phyloP scores from a whole-genome alignment of 148 eudicot species.

The Heliosperma pusillum region DNA sequence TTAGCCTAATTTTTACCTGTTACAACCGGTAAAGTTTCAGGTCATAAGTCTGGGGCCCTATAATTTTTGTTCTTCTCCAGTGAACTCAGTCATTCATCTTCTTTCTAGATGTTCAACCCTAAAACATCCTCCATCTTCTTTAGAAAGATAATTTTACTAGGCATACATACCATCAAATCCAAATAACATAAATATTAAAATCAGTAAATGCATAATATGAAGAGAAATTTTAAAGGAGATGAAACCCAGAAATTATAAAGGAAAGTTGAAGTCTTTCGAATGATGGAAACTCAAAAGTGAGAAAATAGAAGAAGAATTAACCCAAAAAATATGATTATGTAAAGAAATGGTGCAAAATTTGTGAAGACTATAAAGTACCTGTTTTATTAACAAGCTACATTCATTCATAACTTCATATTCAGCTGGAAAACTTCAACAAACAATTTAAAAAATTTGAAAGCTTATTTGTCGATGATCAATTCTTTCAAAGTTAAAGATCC shows the following conservation, averaged over 20 bases:
- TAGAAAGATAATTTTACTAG: too few species aligned
- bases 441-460: not conserved
- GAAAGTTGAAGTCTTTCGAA: not conserved
- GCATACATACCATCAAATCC: conserved; percentile 17
- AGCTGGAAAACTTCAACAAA: conserved; percentile 17
- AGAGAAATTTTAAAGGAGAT: not conserved
- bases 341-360: too few species aligned
- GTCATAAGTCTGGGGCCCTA: too few species aligned
- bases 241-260: not conserved
- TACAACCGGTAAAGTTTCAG: too few species aligned
- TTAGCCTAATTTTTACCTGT: too few species aligned
- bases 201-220: not conserved
- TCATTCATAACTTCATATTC: not conserved
- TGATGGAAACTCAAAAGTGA: not conserved
- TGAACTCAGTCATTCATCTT: too few species aligned
- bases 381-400: not conserved
- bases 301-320: not conserved
- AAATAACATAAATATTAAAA: not conserved
- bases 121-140: too few species aligned
- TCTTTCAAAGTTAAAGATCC: too few species aligned
- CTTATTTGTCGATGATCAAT: conserved; percentile 3
- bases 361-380: too few species aligned
- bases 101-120: too few species aligned
- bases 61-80: too few species aligned
- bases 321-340: conserved; percentile 11